Percentiles rank a stretch among this genome's conserved stretches.
These are phyloP conservation scores for Aspergillus sp. DNA, from an alignment of 2,329 filamentous ascomycete species.

Conservation along the genomic window DNA sequence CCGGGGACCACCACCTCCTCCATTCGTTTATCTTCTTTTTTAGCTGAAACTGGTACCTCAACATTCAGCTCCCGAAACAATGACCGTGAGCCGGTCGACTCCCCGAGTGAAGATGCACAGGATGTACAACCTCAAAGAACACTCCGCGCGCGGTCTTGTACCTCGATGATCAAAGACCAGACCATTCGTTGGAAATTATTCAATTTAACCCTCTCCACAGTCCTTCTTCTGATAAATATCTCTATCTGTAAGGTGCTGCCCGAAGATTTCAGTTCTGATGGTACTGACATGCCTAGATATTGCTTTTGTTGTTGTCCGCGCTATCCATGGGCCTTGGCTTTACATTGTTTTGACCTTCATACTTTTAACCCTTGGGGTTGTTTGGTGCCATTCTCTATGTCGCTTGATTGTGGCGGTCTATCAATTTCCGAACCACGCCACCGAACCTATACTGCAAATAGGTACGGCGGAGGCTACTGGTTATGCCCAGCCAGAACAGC, in stretches of 20 bases:
- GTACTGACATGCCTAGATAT: constrained; percentile 58
- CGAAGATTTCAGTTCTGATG: neutral
- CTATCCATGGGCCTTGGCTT: constrained; percentile 66
- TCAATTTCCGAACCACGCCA: constrained; percentile 35
- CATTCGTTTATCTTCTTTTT: neutral
- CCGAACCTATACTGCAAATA: constrained; percentile 35
- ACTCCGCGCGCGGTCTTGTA: constrained; percentile 16
- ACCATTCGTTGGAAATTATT: constrained; percentile 57
- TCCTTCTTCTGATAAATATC: constrained; percentile 60
- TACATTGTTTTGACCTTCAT: constrained; percentile 78
- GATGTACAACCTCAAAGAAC: constrained; percentile 9
- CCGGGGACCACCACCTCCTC: neutral
- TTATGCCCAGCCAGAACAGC: constrained; percentile 68
- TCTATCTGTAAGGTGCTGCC: constrained; percentile 60
- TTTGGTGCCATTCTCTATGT: constrained; percentile 78
- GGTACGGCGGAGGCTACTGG: constrained; percentile 58
- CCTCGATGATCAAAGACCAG: constrained; percentile 53
- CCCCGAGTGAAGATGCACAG: constrained; percentile 3
- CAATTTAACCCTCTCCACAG: constrained; percentile 64
- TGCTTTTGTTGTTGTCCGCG: constrained; percentile 66
- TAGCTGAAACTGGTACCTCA: neutral
- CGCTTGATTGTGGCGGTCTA: constrained; percentile 68
- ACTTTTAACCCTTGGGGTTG: constrained; percentile 69
- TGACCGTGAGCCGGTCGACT: neutral
- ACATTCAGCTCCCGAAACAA: neutral